Conservation (phyloP, 495 filamentous ascomycete genomes). For the Penicillium dipodomyicola region DNA sequence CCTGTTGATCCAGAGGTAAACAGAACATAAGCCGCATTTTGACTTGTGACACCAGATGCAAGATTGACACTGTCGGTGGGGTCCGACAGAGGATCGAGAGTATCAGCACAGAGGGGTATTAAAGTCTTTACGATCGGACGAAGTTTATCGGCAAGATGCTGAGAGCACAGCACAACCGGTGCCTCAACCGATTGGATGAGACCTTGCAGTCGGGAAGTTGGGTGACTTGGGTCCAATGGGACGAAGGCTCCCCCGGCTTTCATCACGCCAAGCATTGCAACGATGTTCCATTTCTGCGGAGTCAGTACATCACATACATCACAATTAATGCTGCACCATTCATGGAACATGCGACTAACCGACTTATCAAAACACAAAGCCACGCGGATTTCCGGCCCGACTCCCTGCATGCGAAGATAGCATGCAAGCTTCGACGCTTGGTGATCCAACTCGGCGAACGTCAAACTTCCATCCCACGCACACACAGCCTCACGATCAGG, state of each 20-base stretch:
- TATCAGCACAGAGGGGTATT: slow-evolving; percentile 36
- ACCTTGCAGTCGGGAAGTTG: slow-evolving; percentile 46
- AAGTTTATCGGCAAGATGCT: slow-evolving; percentile 28
- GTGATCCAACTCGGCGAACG: slow-evolving; percentile 52
- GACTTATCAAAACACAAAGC: slow-evolving; percentile 60
- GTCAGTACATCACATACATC: not conserved
- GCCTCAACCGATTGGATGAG: slow-evolving; percentile 42
- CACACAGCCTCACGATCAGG: slow-evolving; percentile 48
- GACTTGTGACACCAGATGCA: slow-evolving; percentile 32
- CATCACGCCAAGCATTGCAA: slow-evolving; percentile 56
- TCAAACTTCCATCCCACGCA: slow-evolving; percentile 60
- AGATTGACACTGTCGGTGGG: slow-evolving; percentile 21
- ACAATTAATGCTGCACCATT: not conserved
- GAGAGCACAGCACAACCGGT: slow-evolving; percentile 54
- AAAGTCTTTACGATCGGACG: slow-evolving; percentile 31
- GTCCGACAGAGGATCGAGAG: slow-evolving; percentile 27
- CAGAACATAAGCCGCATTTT: slow-evolving; percentile 44
- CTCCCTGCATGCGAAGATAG: slow-evolving; percentile 45
- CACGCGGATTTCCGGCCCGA: slow-evolving; percentile 49
- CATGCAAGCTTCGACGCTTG: slow-evolving; percentile 48
- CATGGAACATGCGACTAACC: slow-evolving; percentile 26
- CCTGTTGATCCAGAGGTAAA: slow-evolving; percentile 54
- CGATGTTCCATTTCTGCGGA: slow-evolving; percentile 50
- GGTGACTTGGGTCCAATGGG: slow-evolving; percentile 57
- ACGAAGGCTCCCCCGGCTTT: slow-evolving; percentile 61